Percentiles rank a stretch among this genome's conserved stretches.
These are phyloP conservation scores for Eucalyptus guilfoylei DNA, from an alignment of 345 rosid genomes.

Conservation along the genomic window DNA sequence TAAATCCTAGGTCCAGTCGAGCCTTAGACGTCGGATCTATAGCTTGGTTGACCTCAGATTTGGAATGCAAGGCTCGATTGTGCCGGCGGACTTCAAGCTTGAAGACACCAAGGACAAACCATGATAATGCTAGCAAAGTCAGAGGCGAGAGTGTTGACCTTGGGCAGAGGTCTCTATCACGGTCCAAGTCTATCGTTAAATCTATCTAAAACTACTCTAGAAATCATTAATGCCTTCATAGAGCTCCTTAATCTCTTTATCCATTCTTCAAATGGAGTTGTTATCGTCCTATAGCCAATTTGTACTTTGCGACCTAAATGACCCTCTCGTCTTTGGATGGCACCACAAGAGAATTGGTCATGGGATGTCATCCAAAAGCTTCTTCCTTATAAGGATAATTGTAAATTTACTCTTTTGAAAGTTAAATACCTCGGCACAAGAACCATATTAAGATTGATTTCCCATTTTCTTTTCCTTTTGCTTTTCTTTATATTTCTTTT, in stretches of 20 bases:
- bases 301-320: neutral
- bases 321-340: neutral
- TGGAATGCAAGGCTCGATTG: too few species aligned
- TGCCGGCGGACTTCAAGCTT: fast-evolving
- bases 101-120: too few species aligned
- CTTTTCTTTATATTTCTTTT: neutral
- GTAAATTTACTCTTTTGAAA: neutral
- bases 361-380: fast-evolving
- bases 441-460: neutral
- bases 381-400: too few species aligned
- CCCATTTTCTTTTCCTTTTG: neutral
- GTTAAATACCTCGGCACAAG: neutral
- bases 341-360: neutral
- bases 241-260: neutral
- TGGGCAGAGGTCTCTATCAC: fast-evolving
- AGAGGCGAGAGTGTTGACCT: too few species aligned
- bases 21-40: fast-evolving
- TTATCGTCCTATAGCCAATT: neutral
- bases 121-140: too few species aligned
- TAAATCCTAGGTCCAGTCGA: too few species aligned
- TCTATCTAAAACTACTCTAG: neutral
- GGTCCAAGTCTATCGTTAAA: fast-evolving
- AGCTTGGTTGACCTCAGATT: too few species aligned
- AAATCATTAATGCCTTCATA: neutral
- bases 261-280: neutral